Evolutionary conservation across 148 eudicot species (phyloP).

Genomic region (Fagopyrum tataricum): DNA sequence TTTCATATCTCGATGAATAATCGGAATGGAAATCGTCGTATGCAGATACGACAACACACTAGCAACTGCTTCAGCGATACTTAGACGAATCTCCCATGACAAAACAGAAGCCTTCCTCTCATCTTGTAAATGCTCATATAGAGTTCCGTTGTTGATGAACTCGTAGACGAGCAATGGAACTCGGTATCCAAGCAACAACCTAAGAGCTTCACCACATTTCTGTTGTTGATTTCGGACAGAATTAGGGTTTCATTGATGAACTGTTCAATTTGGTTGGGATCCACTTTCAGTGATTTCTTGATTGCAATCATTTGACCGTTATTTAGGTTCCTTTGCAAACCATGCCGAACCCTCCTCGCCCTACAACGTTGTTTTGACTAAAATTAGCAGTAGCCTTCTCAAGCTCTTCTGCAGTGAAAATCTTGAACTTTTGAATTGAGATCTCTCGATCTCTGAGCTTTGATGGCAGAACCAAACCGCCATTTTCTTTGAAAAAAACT

Average conservation of each 20-base stretch:
- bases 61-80: constrained; percentile 2
- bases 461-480: not conserved
- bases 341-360: not conserved
- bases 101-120: not conserved
- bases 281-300: constrained; percentile 10
- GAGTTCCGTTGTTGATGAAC: not conserved
- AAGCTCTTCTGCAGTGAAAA: not conserved
- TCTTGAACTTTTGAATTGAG: not conserved
- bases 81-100: not conserved
- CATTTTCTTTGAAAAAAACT: not conserved
- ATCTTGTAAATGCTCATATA: not conserved
- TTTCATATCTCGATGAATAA: constrained; percentile 13
- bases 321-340: constrained; percentile 1
- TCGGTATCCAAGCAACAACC: constrained; percentile 8
- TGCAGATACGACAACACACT: constrained; percentile 12
- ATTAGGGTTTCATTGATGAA: constrained; percentile 11
- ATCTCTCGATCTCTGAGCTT: not conserved
- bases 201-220: constrained; percentile 11
- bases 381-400: not conserved
- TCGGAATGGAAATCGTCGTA: not conserved
- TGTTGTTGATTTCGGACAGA: constrained; percentile 5
- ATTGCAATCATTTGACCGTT: not conserved
- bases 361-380: not conserved
- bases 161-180: constrained; percentile 11
- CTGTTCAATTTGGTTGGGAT: not conserved